These are phyloP conservation scores for Tuber aestivum DNA, from an alignment of 495 filamentous ascomycete genomes.

Conservation along the genomic window DNA sequence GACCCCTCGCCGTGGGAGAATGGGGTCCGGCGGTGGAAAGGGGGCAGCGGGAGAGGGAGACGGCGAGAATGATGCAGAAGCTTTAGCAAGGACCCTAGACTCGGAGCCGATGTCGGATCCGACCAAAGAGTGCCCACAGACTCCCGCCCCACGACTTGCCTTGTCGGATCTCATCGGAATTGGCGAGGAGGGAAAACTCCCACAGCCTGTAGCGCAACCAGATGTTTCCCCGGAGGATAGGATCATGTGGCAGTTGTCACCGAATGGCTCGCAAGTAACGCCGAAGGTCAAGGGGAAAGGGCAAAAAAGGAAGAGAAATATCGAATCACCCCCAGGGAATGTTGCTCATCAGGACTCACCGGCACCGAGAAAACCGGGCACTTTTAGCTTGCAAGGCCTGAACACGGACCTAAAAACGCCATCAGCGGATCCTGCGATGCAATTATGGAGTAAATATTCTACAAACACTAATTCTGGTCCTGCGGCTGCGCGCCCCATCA, in stretches of 20 bases:
- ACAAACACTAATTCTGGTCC: slow-evolving; percentile 21
- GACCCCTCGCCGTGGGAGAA: slow-evolving; percentile 41
- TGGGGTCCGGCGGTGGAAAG: neutral
- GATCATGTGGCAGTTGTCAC: slow-evolving; percentile 60
- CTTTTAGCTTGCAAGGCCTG: slow-evolving; percentile 51
- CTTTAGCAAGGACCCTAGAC: neutral
- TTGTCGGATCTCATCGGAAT: slow-evolving; percentile 76
- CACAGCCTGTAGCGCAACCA: slow-evolving; percentile 44
- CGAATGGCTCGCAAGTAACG: slow-evolving; percentile 43
- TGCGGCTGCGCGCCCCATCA: slow-evolving; percentile 24
- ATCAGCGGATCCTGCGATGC: slow-evolving; percentile 71
- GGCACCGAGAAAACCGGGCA: slow-evolving; percentile 45
- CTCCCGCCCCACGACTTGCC: slow-evolving; percentile 67
- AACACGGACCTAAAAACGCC: slow-evolving; percentile 62
- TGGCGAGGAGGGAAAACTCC: slow-evolving; percentile 50
- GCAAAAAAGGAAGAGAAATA: slow-evolving; percentile 62
- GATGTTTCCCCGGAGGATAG: slow-evolving; percentile 64
- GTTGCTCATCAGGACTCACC: slow-evolving; percentile 57
- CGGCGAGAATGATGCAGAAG: neutral
- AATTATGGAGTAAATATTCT: slow-evolving; percentile 60
- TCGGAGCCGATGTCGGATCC: slow-evolving; percentile 42
- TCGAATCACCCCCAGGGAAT: slow-evolving; percentile 74
- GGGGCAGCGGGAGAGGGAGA: neutral
- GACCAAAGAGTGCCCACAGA: slow-evolving; percentile 56
- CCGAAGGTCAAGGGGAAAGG: slow-evolving; percentile 50